Evolutionary conservation across 257 asterid species (phyloP).

Genomic region (Solanum medicagineum): DNA sequence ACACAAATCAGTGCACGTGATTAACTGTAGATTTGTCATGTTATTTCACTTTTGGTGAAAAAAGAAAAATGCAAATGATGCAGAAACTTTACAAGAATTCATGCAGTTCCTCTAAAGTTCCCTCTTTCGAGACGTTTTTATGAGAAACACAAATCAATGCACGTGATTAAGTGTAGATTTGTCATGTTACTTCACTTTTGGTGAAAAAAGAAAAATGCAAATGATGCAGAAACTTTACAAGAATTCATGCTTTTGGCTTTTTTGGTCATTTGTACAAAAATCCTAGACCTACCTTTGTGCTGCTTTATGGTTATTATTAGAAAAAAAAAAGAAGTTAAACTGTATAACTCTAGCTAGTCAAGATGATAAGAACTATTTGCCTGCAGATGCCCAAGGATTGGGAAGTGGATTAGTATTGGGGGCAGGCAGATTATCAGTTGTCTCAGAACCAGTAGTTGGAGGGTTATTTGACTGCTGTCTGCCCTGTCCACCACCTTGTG

Average conservation of each 20-base stretch:
- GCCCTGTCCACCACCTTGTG: slow-evolving; percentile 27
- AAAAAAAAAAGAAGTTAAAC: background rate
- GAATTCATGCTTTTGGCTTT: background rate
- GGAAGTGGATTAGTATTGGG: slow-evolving; percentile 58
- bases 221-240: background rate
- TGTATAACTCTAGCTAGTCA: background rate
- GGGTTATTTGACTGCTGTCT: slow-evolving; percentile 17
- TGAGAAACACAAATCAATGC: background rate
- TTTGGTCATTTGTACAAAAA: background rate
- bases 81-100: background rate
- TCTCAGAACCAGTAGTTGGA: slow-evolving; percentile 18
- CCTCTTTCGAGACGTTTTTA: background rate
- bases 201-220: background rate
- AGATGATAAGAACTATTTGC: slow-evolving; percentile 15
- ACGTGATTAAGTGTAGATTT: background rate
- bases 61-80: background rate
- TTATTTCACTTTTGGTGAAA: background rate
- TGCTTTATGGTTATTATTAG: background rate
- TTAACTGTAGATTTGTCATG: background rate
- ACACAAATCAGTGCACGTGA: background rate
- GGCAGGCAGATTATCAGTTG: slow-evolving; percentile 24
- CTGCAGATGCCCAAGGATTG: slow-evolving; percentile 48
- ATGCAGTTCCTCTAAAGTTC: background rate
- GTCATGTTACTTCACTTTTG: background rate
- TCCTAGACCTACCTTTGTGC: background rate